Conservation (phyloP, 257 asterid species). For the Nicotiana knightiana region DNA sequence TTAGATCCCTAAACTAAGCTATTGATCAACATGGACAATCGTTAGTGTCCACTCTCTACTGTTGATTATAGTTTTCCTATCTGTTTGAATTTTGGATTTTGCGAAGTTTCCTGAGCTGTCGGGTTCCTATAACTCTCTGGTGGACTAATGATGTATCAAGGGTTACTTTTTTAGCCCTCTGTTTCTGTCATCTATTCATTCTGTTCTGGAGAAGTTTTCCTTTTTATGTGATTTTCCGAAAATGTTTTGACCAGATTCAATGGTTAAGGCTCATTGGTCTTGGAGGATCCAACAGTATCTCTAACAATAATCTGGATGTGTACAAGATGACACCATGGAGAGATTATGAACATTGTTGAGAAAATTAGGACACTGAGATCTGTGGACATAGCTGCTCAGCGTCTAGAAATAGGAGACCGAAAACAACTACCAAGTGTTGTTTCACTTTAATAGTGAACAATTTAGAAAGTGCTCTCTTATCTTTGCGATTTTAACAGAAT, state of each 20-base stretch:
- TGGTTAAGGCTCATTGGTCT: not conserved
- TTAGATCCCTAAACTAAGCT: slow-evolving; percentile 12
- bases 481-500: too few relatives aligned
- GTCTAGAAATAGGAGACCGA: too few relatives aligned
- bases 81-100: slow-evolving; percentile 8
- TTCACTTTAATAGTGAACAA: too few relatives aligned
- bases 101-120: not conserved
- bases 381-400: too few relatives aligned
- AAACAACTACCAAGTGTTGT: too few relatives aligned
- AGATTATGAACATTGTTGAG: too few relatives aligned
- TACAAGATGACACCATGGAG: too few relatives aligned
- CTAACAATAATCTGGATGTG: not conserved
- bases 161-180: not conserved
- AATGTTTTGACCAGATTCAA: not conserved
- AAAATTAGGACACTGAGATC: too few relatives aligned
- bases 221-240: not conserved
- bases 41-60: not conserved
- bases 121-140: not conserved
- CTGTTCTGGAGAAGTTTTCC: not conserved
- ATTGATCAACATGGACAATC: not conserved
- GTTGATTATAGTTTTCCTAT: not conserved
- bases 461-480: too few relatives aligned
- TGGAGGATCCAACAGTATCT: not conserved
- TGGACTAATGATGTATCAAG: not conserved
- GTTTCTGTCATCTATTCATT: not conserved